Base-by-base conservation (phyloP, 73 alveolate genomes). In the Paramecium sonneborni region DNA sequence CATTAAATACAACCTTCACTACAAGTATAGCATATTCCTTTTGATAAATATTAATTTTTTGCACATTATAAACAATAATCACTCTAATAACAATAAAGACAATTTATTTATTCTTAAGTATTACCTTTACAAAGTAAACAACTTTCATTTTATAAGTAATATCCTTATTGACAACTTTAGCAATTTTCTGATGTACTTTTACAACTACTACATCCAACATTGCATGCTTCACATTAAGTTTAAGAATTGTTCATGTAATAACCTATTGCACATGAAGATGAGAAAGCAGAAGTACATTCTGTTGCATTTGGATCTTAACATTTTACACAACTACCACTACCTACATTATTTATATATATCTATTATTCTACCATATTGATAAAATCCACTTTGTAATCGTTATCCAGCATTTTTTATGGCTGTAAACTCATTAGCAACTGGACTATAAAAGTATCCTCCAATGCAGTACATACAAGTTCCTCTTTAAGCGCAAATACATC, bases 301-400 rank as follows among this genome's bases (percentile, higher is more conserved):
- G 6, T 5, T 24, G 84, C 84, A 62, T 62, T 62, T 30, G 84
- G 52, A 62, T 62, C 84, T 4, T 3, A 5, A 26, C 84, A 62
- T 62, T 6, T 10, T 12, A 62, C 48, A 26, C 84, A 62, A 62
- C 48, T 62, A 14, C 48, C 48, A 62, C 84, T 62, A 7, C 84
- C 84, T 62, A 62, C 0, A 52, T 18, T 6, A 9, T 5, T 62
- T 26, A 3, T 7, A 26, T 14, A 62, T 26, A 57, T 12, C 24
- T 1, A 62, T 52, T 62, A 62, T 62, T 62, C 84, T 62, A 62
- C 84, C 84, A 62, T 62, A 62, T 62, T 32, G 20, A 62, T 62
- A 62, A 62, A 62, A 62, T 62, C 84, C 84, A 62, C 84, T 62
- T 62, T 26, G 23, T 15, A 62, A 32, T 10, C 48, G 5, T 26